Percentiles rank a stretch among this genome's conserved stretches.
Conservation (phyloP, 192 early-diverging fungal genomes). For the Coemansia sp. region DNA sequence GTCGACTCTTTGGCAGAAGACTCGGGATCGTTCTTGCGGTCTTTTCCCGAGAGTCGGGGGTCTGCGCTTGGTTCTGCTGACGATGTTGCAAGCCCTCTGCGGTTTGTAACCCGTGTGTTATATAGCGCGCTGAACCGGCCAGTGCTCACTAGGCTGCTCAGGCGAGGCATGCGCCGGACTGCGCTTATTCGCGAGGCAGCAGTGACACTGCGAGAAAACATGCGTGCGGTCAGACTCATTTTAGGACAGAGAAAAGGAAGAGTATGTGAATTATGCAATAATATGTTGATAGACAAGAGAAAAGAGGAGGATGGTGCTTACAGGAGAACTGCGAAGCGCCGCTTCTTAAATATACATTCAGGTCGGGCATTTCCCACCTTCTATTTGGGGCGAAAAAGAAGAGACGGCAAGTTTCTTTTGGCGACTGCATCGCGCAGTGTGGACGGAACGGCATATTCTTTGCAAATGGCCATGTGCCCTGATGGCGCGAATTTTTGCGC, state of each 20-base stretch:
- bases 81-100: conserved; percentile 26
- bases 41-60: conserved; percentile 25
- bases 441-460: conserved; percentile 7
- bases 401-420: conserved; percentile 15
- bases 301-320: neutral
- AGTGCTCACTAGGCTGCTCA: neutral
- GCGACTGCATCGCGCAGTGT: neutral
- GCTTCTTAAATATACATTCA: conserved; percentile 3
- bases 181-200: conserved; percentile 11
- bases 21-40: conserved; percentile 9
- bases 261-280: conserved; percentile 1
- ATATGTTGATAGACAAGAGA: neutral
- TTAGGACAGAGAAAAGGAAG: neutral
- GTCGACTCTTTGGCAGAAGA: conserved; percentile 45
- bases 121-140: neutral
- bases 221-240: conserved; percentile 32
- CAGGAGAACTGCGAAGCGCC: neutral
- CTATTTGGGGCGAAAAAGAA: conserved; percentile 12
- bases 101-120: too few relatives aligned
- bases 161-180: neutral
- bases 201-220: conserved; percentile 22
- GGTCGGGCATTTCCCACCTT: neutral
- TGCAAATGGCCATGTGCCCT: neutral
- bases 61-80: conserved; percentile 34
- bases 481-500: conserved; percentile 1